Evolutionary conservation across 2,329 filamentous ascomycete genomes (phyloP).

Genomic region (Alternaria postmessia): DNA sequence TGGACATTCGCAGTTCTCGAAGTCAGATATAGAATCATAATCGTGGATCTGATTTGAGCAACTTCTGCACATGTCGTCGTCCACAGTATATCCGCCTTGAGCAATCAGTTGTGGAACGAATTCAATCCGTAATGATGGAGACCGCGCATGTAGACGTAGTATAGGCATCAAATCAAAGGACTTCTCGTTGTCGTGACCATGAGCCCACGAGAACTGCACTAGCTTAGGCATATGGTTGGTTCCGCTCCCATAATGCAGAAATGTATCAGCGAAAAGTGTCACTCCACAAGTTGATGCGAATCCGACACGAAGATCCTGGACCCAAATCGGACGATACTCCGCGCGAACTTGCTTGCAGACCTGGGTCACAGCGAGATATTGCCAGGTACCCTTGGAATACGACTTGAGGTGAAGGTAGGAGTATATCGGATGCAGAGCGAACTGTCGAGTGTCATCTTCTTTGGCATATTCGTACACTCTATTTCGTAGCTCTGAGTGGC

Average conservation of each 20-base stretch:
- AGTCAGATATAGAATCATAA: too few relatives aligned
- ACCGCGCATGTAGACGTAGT: neutral
- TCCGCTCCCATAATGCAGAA: neutral
- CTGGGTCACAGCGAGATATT: neutral
- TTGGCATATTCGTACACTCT: neutral
- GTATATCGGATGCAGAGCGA: neutral
- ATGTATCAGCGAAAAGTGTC: neutral
- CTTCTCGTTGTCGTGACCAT: neutral
- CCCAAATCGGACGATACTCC: constrained; percentile 12
- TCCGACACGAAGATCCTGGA: neutral
- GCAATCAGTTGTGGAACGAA: neutral
- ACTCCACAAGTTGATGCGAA: neutral
- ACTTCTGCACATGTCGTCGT: neutral
- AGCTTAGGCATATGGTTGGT: neutral
- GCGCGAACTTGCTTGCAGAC: constrained; percentile 2
- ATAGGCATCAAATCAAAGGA: neutral
- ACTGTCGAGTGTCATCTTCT: neutral
- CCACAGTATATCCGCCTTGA: neutral
- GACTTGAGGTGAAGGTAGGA: neutral
- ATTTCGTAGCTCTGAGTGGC: rapidly evolving
- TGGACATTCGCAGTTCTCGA: neutral
- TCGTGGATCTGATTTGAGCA: neutral
- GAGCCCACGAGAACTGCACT: neutral
- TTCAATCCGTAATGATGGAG: neutral
- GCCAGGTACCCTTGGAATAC: neutral